Evolutionary conservation across 2,329 filamentous ascomycete species (phyloP).

Genomic region (Xylariales sp.): DNA sequence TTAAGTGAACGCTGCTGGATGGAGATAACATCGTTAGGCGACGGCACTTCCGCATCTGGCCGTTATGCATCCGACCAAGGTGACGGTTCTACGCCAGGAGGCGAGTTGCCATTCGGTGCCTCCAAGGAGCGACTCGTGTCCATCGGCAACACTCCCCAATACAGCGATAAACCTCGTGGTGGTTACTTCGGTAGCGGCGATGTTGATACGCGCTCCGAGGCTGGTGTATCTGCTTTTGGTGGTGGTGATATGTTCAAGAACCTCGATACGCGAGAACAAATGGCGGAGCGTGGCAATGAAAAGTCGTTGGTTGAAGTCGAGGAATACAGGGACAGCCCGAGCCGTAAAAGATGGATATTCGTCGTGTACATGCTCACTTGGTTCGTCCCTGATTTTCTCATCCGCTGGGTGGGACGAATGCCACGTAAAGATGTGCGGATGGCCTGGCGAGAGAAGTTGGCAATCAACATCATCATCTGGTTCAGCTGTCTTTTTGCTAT

Average conservation of each 20-base stretch:
- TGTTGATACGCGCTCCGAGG: conserved; percentile 87
- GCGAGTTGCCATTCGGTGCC: conserved; percentile 67
- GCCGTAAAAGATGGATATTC: conserved; percentile 91
- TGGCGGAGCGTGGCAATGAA: conserved; percentile 94
- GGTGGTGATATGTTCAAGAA: conserved; percentile 98
- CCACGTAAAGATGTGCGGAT: conserved; percentile 89
- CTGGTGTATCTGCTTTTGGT: conserved; percentile 89
- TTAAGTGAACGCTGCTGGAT: conserved; percentile 96
- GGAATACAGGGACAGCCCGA: conserved; percentile 78
- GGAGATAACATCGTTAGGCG: conserved; percentile 81
- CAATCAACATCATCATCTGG: conserved; percentile 99
- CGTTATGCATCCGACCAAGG: conserved; percentile 72
- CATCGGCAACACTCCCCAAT: conserved; percentile 67
- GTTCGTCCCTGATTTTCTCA: conserved; percentile 85
- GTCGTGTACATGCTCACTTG: conserved; percentile 87
- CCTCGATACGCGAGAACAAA: conserved; percentile 90
- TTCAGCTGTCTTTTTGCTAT: conserved; percentile 78
- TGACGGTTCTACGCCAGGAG: conserved; percentile 66
- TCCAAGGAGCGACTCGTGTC: conserved; percentile 71
- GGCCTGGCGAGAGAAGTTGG: conserved; percentile 96
- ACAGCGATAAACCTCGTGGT: conserved; percentile 78
- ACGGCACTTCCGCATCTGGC: conserved; percentile 66
- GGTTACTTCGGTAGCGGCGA: conserved; percentile 86
- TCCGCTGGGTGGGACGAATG: conserved; percentile 83
- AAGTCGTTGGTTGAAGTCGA: conserved; percentile 92